Evolutionary conservation across 1,139 yeast genomes (phyloP).

Genomic region (Hansenula sp.): DNA sequence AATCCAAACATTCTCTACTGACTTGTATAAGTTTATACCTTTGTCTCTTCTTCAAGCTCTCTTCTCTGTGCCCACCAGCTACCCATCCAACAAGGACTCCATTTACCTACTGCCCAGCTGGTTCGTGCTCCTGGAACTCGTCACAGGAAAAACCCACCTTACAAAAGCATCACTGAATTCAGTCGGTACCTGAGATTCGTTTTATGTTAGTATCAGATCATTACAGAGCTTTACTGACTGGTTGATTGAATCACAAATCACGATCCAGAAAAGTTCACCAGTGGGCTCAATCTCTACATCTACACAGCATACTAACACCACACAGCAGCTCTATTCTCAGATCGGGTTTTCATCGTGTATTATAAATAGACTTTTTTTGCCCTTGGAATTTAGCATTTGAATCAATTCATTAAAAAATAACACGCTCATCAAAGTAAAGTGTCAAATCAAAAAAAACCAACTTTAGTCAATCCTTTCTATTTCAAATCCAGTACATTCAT

Average conservation of each 20-base stretch:
- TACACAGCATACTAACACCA: background rate
- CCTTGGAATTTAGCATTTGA: background rate
- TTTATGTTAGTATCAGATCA: conserved; percentile 1
- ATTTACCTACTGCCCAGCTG: background rate
- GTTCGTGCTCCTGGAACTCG: background rate
- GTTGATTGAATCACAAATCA: too few species aligned
- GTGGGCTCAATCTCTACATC: too few species aligned
- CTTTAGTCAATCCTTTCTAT: conserved; percentile 2
- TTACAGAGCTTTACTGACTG: too few species aligned
- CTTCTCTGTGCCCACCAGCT: background rate
- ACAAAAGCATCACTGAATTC: too few species aligned
- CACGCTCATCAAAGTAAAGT: too few species aligned
- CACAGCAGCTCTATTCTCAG: background rate
- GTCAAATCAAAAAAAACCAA: background rate
- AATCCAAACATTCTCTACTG: conserved; percentile 7
- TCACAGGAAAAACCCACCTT: too few species aligned
- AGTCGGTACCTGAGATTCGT: background rate
- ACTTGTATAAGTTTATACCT: background rate
- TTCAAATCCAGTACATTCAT: background rate
- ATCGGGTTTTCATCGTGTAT: background rate
- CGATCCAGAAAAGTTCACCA: background rate
- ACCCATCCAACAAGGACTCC: background rate
- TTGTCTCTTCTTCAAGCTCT: background rate
- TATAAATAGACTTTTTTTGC: background rate
- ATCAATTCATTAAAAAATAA: too few species aligned